Evolutionary conservation across 306 rosid species (phyloP).

Genomic region (Glycyrrhiza uralensis): DNA sequence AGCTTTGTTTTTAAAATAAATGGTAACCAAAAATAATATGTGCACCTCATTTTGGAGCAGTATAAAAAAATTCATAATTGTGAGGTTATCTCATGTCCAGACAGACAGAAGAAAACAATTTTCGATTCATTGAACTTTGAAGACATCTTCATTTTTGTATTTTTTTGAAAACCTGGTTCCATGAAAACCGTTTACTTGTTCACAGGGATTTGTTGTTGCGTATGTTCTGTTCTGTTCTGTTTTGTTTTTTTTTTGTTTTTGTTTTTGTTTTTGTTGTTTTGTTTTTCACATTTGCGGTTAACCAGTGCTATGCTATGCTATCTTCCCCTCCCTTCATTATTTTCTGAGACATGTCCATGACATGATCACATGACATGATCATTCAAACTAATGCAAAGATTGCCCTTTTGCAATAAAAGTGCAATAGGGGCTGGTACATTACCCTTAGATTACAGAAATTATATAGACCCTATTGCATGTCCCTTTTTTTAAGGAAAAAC

Average conservation of each 20-base stretch:
- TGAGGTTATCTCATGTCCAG: conserved; percentile 18
- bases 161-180: conserved; percentile 27
- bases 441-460: background rate
- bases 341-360: conserved; percentile 9
- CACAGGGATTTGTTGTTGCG: conserved; percentile 17
- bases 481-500: background rate
- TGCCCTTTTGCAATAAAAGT: background rate
- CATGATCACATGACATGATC: background rate
- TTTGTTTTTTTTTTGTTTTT: background rate
- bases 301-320: background rate
- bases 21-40: background rate
- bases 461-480: background rate
- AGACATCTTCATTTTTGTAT: conserved; percentile 39
- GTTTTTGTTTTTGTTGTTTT: background rate
- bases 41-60: background rate
- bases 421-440: background rate
- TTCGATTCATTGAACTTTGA: conserved; percentile 35
- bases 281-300: background rate
- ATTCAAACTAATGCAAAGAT: background rate
- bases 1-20: background rate
- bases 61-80: background rate
- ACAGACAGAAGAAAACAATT: conserved; percentile 39
- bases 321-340: conserved; percentile 11
- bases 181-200: conserved; percentile 42
- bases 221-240: background rate